phyloP scores from a whole-genome alignment of 1,284 basidiomycete genomes.

The Apiotrichum siamense region DNA sequence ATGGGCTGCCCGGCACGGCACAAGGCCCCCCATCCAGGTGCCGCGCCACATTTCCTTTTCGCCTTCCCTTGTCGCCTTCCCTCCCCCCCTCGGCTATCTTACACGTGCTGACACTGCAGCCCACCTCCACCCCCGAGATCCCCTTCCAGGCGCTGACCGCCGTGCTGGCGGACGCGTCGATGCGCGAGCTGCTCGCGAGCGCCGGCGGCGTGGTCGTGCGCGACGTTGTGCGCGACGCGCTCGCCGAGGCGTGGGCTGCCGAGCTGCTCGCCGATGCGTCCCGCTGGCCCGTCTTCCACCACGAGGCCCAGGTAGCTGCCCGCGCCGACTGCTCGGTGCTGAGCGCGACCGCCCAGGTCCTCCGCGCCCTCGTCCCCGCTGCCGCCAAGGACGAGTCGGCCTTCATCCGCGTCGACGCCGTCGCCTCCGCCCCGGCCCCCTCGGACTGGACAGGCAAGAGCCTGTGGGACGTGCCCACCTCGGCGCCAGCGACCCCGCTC shows the following conservation, averaged over 20 bases:
- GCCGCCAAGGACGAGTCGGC: conserved; percentile 8
- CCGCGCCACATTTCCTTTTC: too few relatives aligned
- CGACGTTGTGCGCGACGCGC: conserved; percentile 36
- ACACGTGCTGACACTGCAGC: conserved; percentile 1
- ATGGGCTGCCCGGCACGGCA: too few relatives aligned
- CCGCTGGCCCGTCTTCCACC: conserved; percentile 22
- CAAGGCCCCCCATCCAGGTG: too few relatives aligned
- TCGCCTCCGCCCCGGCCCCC: conserved; percentile 5
- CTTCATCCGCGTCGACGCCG: conserved; percentile 26
- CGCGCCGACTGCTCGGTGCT: conserved; percentile 35
- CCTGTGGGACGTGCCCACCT: conserved; percentile 13
- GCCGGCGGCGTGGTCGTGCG: conserved; percentile 33
- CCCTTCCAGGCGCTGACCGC: conserved; percentile 27
- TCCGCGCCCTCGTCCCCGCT: conserved; percentile 16
- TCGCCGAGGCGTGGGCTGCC: conserved; percentile 31
- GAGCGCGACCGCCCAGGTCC: conserved; percentile 25
- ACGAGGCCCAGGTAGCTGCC: conserved; percentile 27
- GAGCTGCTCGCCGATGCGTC: conserved; percentile 10
- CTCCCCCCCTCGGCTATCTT: too few relatives aligned
- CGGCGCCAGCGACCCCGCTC: conserved; percentile 20
- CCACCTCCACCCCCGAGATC: conserved; percentile 21
- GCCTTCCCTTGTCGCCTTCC: too few relatives aligned
- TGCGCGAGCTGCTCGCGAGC: conserved; percentile 8
- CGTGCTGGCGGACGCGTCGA: conserved; percentile 17
- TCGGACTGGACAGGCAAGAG: conserved; percentile 11